These are phyloP conservation scores for Suhomyces yuchorum DNA, from an alignment of 1,139 yeast genomes.

Conservation along the genomic window DNA sequence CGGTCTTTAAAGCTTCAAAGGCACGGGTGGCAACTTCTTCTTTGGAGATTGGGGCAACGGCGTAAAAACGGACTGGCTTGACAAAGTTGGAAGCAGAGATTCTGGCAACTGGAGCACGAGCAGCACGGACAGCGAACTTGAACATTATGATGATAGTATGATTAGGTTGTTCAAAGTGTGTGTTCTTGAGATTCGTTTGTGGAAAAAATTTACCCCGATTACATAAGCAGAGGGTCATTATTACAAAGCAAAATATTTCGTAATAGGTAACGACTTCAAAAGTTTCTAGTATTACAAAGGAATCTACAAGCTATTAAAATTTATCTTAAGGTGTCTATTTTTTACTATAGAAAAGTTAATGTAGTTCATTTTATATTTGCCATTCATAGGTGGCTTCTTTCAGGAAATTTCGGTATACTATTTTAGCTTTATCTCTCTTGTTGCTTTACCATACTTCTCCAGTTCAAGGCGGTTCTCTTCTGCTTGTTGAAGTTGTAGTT, in stretches of 20 bases:
- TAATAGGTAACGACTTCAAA: background rate
- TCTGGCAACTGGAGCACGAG: constrained; percentile 38
- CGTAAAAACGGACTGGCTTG: constrained; percentile 48
- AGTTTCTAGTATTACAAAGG: too few relatives aligned
- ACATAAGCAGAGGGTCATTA: background rate
- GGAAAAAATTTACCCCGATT: constrained; percentile 10
- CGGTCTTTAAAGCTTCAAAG: constrained; percentile 53
- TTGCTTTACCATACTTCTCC: constrained; percentile 36
- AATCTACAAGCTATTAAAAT: too few relatives aligned
- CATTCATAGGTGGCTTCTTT: too few relatives aligned
- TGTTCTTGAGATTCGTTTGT: background rate
- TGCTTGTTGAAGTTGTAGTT: constrained; percentile 23
- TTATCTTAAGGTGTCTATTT: too few relatives aligned
- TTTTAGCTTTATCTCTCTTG: too few relatives aligned
- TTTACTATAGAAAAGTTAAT: too few relatives aligned
- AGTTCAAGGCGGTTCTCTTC: constrained; percentile 50
- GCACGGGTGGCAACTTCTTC: constrained; percentile 52
- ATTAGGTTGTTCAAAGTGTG: background rate
- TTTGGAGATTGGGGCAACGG: constrained; percentile 49
- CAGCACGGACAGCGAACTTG: constrained; percentile 39
- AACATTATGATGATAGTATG: constrained; percentile 21
- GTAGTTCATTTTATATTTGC: too few relatives aligned
- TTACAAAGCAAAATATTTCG: background rate
- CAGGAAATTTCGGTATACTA: too few relatives aligned
- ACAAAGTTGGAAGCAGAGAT: constrained; percentile 25